phyloP scores from a whole-genome alignment of 768 basidiomycete species.

The Lactifluus hygrophoroides region DNA sequence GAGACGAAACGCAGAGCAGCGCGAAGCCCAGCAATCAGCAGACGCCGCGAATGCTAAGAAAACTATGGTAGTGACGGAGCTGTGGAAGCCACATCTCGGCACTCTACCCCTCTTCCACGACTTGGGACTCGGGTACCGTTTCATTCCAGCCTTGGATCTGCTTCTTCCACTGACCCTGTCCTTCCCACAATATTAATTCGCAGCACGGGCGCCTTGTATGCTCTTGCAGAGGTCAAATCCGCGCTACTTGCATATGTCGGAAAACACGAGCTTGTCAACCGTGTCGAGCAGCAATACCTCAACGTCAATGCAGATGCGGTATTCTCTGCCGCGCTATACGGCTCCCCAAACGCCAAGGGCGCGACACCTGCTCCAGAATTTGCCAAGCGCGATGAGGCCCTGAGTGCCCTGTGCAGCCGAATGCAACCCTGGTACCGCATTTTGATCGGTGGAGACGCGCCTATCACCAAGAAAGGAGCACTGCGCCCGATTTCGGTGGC shows the following conservation, averaged over 20 bases:
- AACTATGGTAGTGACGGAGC: slow-evolving; percentile 49
- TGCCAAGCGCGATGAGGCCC: slow-evolving; percentile 58
- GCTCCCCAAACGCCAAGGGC: slow-evolving; percentile 24
- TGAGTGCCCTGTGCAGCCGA: slow-evolving; percentile 42
- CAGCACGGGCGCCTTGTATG: slow-evolving; percentile 49
- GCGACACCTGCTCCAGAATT: slow-evolving; percentile 33
- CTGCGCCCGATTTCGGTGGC: slow-evolving; percentile 61
- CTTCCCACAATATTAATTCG: slow-evolving; percentile 1
- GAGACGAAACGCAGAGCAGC: slow-evolving; percentile 49
- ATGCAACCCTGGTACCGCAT: slow-evolving; percentile 80
- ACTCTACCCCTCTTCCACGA: slow-evolving; percentile 55
- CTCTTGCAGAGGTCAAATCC: slow-evolving; percentile 45
- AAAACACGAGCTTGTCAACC: slow-evolving; percentile 53
- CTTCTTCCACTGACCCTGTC: background rate
- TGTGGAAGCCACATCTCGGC: slow-evolving; percentile 66
- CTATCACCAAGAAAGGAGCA: slow-evolving; percentile 60
- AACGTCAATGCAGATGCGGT: slow-evolving; percentile 44
- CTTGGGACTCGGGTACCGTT: slow-evolving; percentile 51
- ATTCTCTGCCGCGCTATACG: slow-evolving; percentile 27
- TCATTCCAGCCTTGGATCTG: background rate
- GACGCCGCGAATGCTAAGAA: slow-evolving; percentile 39
- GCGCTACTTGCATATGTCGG: slow-evolving; percentile 57
- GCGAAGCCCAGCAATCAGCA: slow-evolving; percentile 45
- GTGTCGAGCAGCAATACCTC: slow-evolving; percentile 57
- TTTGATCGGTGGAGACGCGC: slow-evolving; percentile 43